Evolutionary conservation across 2,329 filamentous ascomycete genomes (phyloP).

Genomic region (Aspergillus tanneri): DNA sequence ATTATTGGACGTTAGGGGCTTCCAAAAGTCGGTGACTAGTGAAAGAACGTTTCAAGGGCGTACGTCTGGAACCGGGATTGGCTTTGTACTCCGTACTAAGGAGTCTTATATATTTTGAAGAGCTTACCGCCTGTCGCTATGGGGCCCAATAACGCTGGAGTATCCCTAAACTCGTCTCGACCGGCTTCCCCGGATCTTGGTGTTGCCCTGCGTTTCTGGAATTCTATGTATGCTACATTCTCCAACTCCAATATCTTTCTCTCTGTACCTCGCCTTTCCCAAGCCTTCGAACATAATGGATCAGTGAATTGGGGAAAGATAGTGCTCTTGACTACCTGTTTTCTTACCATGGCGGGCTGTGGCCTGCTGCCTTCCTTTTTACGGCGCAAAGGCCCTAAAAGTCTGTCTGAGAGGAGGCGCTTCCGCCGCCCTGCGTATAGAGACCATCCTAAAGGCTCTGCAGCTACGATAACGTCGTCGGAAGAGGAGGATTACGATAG

Average conservation of each 20-base stretch:
- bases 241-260: constrained; percentile 20
- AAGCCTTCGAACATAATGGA: constrained; percentile 28
- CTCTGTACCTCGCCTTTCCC: constrained; percentile 20
- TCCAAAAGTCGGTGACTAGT: constrained; percentile 7
- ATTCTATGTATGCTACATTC: constrained; percentile 20
- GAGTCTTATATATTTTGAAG: constrained; percentile 16
- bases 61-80: constrained; percentile 10
- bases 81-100: neutral
- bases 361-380: constrained; percentile 33
- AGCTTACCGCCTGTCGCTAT: constrained; percentile 14
- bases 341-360: constrained; percentile 39
- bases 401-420: constrained; percentile 18
- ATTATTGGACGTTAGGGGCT: constrained; percentile 9
- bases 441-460: constrained; percentile 25
- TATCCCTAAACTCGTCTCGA: constrained; percentile 9
- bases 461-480: constrained; percentile 34
- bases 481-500: constrained; percentile 40
- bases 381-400: constrained; percentile 22
- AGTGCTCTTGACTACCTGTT: constrained; percentile 33
- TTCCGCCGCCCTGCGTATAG: constrained; percentile 22
- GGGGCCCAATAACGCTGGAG: constrained; percentile 13
- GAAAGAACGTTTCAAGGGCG: constrained; percentile 10
- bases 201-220: constrained; percentile 19
- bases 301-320: constrained; percentile 30
- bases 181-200: constrained; percentile 8